Evolutionary conservation across 2,329 filamentous ascomycete species (phyloP).

Genomic region (Colletotrichum costaricense): DNA sequence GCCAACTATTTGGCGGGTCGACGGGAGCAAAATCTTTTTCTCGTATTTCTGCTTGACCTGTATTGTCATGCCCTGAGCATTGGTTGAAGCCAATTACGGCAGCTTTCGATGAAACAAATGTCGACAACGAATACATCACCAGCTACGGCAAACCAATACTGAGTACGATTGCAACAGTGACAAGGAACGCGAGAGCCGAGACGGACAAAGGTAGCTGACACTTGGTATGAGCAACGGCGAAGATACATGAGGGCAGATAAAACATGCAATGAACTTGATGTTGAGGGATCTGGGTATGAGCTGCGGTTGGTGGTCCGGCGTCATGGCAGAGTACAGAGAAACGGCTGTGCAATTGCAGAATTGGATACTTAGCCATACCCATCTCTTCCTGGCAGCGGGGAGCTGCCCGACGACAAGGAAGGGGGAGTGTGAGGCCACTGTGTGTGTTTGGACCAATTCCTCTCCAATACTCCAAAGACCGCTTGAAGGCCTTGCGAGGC

Average conservation of each 20-base stretch:
- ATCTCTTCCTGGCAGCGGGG: slow-evolving; percentile 5
- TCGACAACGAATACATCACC: not conserved
- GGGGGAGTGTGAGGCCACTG: not conserved
- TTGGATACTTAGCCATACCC: not conserved
- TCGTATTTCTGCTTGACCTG: not conserved
- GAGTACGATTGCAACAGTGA: not conserved
- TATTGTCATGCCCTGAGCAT: not conserved
- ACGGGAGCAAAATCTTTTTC: not conserved
- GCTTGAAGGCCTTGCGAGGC: slow-evolving; percentile 1
- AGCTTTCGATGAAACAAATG: not conserved
- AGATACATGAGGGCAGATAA: not conserved
- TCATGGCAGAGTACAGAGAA: not conserved
- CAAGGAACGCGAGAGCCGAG: not conserved
- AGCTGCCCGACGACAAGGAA: slow-evolving; percentile 9
- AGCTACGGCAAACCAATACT: not conserved
- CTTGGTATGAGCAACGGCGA: not conserved
- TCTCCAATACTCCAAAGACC: not conserved
- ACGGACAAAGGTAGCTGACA: not conserved
- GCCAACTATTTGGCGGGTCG: not conserved
- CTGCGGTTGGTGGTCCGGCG: not conserved
- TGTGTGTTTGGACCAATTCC: not conserved
- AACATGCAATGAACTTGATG: not conserved
- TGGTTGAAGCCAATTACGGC: not conserved
- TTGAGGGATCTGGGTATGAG: not conserved
- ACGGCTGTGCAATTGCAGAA: not conserved